Evolutionary conservation across 108 stramenopile genomes (phyloP).

Genomic region (Bacterosira constricta): DNA sequence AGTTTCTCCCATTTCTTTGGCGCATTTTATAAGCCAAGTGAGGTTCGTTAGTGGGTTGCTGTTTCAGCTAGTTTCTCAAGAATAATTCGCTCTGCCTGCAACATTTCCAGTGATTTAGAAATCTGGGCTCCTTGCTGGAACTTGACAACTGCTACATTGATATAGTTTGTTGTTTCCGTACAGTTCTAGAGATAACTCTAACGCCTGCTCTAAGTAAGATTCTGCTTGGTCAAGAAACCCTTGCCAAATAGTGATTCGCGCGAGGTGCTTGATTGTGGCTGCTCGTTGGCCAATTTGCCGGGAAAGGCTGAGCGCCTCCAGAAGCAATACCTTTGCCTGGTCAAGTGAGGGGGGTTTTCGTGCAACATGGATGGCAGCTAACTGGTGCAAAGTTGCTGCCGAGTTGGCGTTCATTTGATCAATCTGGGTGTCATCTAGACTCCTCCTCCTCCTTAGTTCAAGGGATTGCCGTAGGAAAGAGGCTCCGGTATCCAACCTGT

Average conservation of each 20-base stretch:
- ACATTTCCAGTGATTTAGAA: conserved; percentile 42
- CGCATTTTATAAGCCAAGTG: conserved; percentile 71
- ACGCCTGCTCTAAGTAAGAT: conserved; percentile 51
- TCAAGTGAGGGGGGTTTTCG: conserved; percentile 62
- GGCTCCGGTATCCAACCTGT: conserved; percentile 59
- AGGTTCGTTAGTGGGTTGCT: conserved; percentile 59
- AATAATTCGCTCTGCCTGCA: conserved; percentile 49
- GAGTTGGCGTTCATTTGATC: conserved; percentile 43
- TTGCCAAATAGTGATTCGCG: conserved; percentile 64
- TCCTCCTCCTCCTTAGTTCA: conserved; percentile 54
- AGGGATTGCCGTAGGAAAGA: conserved; percentile 48
- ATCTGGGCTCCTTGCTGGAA: conserved; percentile 69
- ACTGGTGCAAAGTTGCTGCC: conserved; percentile 69
- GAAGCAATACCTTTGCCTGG: conserved; percentile 55
- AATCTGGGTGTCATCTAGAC: conserved; percentile 14
- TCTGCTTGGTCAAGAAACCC: conserved; percentile 61
- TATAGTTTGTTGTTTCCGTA: conserved; percentile 61
- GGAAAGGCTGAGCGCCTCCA: conserved; percentile 57
- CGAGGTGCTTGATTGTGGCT: conserved; percentile 72
- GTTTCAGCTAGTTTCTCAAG: conserved; percentile 52
- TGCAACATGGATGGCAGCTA: conserved; percentile 64
- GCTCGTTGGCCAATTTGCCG: conserved; percentile 70
- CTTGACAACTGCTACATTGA: conserved; percentile 71
- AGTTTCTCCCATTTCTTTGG: conserved; percentile 58
- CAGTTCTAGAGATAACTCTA: conserved; percentile 65